Conservation (phyloP, 768 basidiomycete genomes). For the Lepiota brunneoincarnata region DNA sequence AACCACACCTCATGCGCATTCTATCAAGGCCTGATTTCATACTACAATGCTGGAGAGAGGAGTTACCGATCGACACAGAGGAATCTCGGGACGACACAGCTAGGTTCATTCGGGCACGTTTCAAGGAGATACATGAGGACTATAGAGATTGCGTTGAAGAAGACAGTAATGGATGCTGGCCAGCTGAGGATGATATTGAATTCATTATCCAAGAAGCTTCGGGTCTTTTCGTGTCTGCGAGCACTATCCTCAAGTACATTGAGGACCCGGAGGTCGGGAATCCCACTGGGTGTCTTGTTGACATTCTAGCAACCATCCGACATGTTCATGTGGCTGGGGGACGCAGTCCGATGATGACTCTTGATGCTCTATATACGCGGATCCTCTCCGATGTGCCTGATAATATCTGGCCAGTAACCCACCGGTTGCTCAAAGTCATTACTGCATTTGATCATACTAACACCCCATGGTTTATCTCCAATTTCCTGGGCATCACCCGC, state of each 20-base stretch:
- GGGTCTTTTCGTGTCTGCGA: slow-evolving; percentile 14
- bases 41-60: not conserved
- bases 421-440: not conserved
- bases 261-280: slow-evolving; percentile 9
- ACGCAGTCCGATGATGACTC: not conserved
- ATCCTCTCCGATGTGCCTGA: not conserved
- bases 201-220: slow-evolving; percentile 4
- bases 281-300: not conserved
- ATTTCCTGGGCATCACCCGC: not conserved
- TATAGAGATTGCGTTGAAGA: not conserved
- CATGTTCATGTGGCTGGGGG: not conserved
- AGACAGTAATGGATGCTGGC: slow-evolving; percentile 3
- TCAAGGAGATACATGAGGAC: not conserved
- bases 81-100: not conserved
- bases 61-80: not conserved
- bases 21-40: not conserved
- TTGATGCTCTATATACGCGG: slow-evolving; percentile 9
- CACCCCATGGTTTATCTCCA: not conserved
- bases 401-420: not conserved
- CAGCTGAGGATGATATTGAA: slow-evolving; percentile 1
- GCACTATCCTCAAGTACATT: slow-evolving; percentile 11
- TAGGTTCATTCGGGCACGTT: not conserved
- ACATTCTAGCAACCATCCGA: not conserved
- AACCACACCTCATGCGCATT: slow-evolving; percentile 3
- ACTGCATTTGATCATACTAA: no score